Percentiles rank a stretch among this genome's conserved stretches.
Evolutionary conservation across 257 asterid genomes (phyloP).

Genomic region (Solanum peruvianum): DNA sequence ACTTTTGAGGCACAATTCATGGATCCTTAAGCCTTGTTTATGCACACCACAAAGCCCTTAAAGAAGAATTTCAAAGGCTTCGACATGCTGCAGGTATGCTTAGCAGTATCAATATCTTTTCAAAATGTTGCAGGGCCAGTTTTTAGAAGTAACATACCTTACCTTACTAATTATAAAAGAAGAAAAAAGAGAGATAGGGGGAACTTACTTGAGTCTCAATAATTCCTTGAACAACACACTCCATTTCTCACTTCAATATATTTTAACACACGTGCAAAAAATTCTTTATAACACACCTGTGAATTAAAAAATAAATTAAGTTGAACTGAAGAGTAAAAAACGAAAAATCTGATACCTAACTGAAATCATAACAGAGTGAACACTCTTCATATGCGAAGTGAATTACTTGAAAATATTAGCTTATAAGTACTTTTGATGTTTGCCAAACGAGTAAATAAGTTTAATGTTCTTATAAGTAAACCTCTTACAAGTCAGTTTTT

Average conservation of each 20-base stretch:
- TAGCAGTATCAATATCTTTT: neutral
- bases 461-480: too few species aligned
- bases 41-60: constrained; percentile 90
- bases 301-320: neutral
- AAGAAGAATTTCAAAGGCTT: constrained; percentile 91
- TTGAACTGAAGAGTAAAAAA: neutral
- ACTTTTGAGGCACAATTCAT: constrained; percentile 81
- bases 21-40: constrained; percentile 65
- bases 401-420: neutral
- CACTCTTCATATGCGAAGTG: neutral
- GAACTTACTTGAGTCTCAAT: constrained; percentile 71
- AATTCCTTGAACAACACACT: constrained; percentile 94
- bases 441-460: too few species aligned
- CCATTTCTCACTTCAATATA: constrained; percentile 30
- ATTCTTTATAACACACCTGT: neutral
- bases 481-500: too few species aligned
- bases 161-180: neutral
- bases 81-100: constrained; percentile 57
- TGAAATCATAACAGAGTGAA: neutral
- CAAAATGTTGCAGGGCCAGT: neutral
- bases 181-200: neutral
- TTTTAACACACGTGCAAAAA: neutral
- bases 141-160: neutral
- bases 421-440: too few species aligned
- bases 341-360: neutral